phyloP scores from a whole-genome alignment of 1,284 basidiomycete species.

The Ustilago bromivora region DNA sequence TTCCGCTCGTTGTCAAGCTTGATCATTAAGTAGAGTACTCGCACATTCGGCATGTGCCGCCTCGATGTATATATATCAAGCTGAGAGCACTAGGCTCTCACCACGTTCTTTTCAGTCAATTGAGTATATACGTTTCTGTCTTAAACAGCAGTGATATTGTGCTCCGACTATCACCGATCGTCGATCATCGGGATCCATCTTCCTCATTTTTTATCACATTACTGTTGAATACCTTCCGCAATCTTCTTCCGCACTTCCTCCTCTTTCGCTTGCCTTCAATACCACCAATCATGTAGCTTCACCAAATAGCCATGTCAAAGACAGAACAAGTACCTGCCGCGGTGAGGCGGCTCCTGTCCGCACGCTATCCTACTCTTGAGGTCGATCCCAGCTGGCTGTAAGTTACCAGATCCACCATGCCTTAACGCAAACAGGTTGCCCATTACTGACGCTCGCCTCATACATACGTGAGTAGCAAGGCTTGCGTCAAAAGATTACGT shows the following conservation, averaged over 20 bases:
- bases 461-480: not conserved
- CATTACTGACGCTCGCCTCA: not conserved
- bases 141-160: too few species aligned
- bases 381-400: conserved; percentile 35
- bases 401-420: conserved; percentile 3
- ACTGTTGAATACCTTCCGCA: not conserved
- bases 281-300: conserved; percentile 23
- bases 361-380: conserved; percentile 44
- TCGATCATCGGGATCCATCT: too few species aligned
- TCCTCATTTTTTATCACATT: too few species aligned
- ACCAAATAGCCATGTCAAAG: conserved; percentile 10
- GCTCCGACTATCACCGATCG: too few species aligned
- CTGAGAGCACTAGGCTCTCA: too few species aligned
- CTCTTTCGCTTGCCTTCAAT: not conserved
- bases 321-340: conserved; percentile 15
- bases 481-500: conserved; percentile 18
- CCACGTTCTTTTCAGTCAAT: too few species aligned
- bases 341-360: conserved; percentile 37
- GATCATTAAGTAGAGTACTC: too few species aligned
- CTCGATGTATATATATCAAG: too few species aligned
- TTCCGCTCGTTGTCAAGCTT: too few species aligned
- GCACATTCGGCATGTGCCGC: too few species aligned
- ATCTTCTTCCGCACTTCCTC: not conserved
- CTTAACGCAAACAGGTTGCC: not conserved
- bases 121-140: too few species aligned